Base-by-base conservation (phyloP, 768 basidiomycete species). In the Bullera alba region DNA sequence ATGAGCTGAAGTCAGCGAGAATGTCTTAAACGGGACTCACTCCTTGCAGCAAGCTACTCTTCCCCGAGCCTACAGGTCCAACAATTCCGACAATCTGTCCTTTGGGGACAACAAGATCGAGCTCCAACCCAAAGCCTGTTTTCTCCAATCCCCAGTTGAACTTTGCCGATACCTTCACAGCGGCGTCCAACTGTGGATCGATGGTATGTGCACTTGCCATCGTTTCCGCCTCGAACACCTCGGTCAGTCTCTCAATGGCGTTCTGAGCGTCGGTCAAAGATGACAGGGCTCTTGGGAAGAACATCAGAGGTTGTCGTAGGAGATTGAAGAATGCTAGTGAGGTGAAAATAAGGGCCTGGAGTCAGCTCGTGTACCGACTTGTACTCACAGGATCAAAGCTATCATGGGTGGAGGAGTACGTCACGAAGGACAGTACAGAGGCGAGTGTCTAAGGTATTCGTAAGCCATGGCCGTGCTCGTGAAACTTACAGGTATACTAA, bases 31-130 rank as follows among this genome's bases (percentile, higher is more conserved):
- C 3, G 7, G 23, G n/a, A 57, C 66, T 48, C 38, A 68, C 66
- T 7, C 55, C 71, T 35, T 56, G 77, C 69, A 70, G 50, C 22
- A 64, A 52, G 60, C 52, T 67, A 56, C 75, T 84, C 81, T 51
- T 69, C 22, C 84, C 84, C 32, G 79, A 79, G 14, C 85, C 85
- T 8, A 86, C 83, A 14, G 79, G 77, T 0, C 84, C 84, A 3
- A 84, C 81, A 32, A 87, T 75, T 3, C 80, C 85, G 0, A 79
- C 77, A 25, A 85, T 72, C 16, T 73, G 71, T 1, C 83, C 83
- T n/a, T 80, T 75, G 6, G 78, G 77, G 22, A 87, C 73, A 4
- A 68, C 56, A 71, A 86, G 72, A 27, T 72, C 75, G 46, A 85
- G 61, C 52, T 80, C 71, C 67, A 5, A 86, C 70, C 51, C 42